Evolutionary conservation across 2,329 filamentous ascomycete genomes (phyloP).

Genomic region (Bipolaris victoriae): DNA sequence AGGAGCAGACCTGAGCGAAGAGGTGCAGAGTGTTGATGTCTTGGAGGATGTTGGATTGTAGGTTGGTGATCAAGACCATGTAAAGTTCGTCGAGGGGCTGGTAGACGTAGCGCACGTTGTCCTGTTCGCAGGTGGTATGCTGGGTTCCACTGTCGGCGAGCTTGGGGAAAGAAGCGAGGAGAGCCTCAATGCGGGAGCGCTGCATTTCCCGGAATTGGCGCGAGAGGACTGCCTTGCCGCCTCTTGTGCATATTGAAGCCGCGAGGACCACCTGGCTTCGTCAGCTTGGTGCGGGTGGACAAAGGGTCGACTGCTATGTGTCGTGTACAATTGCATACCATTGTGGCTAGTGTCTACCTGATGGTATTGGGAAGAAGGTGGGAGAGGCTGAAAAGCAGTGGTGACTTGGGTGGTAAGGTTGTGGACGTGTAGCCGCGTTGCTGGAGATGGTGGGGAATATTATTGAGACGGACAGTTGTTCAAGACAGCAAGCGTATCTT

Average conservation of each 20-base stretch:
- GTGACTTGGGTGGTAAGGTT: conserved; percentile 4
- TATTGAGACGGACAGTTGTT: conserved; percentile 20
- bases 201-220: conserved; percentile 98
- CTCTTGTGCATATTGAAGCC: conserved; percentile 97
- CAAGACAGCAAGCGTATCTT: conserved; percentile 12
- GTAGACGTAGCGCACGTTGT: conserved; percentile 99
- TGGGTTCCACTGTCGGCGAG: conserved; percentile 94
- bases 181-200: conserved; percentile 91
- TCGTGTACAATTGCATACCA: conserved; percentile 34
- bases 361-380: neutral
- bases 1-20: conserved; percentile 95
- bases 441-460: conserved; percentile 28
- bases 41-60: conserved; percentile 98
- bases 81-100: conserved; percentile 98
- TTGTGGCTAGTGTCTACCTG: conserved; percentile 24
- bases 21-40: conserved; percentile 98
- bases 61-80: conserved; percentile 99
- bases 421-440: conserved; percentile 12
- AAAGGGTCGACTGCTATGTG: neutral
- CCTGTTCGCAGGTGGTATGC: conserved; percentile 97
- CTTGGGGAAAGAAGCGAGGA: conserved; percentile 97
- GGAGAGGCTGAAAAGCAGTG: neutral
- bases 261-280: conserved; percentile 85
- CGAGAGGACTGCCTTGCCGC: conserved; percentile 97
- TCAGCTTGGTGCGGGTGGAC: conserved; percentile 27